phyloP scores from a whole-genome alignment of 2,329 filamentous ascomycete genomes.

The Tympanopsis confertula region DNA sequence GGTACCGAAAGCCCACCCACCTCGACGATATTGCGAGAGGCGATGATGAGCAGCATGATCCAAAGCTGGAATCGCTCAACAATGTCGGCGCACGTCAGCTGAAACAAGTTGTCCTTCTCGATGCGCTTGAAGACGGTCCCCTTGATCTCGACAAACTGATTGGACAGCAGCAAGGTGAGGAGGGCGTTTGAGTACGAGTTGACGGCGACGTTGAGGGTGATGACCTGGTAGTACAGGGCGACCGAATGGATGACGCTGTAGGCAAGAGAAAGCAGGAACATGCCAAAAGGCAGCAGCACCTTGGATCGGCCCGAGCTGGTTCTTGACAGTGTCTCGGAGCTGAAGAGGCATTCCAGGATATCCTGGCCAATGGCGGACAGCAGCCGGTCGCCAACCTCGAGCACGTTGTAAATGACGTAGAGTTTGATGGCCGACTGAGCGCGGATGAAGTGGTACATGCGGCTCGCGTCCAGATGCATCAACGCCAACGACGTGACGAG shows the following conservation, averaged over 20 bases:
- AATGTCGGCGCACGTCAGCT: conserved; percentile 89
- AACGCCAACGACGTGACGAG: conserved; percentile 74
- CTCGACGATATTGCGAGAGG: conserved; percentile 89
- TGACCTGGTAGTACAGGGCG: conserved; percentile 90
- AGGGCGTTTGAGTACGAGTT: conserved; percentile 97
- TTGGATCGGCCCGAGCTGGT: conserved; percentile 84
- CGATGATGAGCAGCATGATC: conserved; percentile 95
- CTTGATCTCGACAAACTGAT: conserved; percentile 98
- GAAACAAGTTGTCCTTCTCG: conserved; percentile 94
- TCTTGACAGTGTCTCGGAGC: conserved; percentile 79
- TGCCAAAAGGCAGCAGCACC: conserved; percentile 74
- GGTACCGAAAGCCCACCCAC: conserved; percentile 70
- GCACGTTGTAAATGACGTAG: conserved; percentile 96
- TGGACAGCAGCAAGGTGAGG: conserved; percentile 82
- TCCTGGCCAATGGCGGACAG: conserved; percentile 89
- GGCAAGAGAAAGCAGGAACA: conserved; percentile 77
- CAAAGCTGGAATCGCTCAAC: conserved; percentile 95
- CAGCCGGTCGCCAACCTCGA: conserved; percentile 81
- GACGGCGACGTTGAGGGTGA: conserved; percentile 92
- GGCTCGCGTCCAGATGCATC: conserved; percentile 84
- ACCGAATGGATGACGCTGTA: conserved; percentile 86
- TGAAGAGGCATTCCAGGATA: conserved; percentile 90
- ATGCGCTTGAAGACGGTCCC: conserved; percentile 97
- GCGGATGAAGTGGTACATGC: conserved; percentile 96
- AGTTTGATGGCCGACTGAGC: conserved; percentile 95